Percentiles rank a stretch among this genome's conserved stretches.
Evolutionary conservation across 345 rosid genomes (phyloP).

Genomic region (Heritiera littoralis): DNA sequence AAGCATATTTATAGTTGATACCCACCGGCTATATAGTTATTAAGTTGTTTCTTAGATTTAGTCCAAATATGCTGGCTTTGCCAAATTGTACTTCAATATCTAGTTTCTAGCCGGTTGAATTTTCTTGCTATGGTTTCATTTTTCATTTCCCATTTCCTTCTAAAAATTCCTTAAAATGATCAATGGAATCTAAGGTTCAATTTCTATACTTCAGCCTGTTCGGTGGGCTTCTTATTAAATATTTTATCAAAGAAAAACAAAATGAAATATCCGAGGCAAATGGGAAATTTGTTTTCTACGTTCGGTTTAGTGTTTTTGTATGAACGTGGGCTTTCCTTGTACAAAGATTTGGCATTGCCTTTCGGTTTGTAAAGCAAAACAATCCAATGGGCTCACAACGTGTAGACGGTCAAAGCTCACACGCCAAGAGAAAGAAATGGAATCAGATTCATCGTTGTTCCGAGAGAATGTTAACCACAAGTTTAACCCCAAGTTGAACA

Average conservation of each 20-base stretch:
- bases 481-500: no score
- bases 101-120: neutral
- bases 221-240: neutral
- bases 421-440: neutral
- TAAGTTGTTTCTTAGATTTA: neutral
- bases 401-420: neutral
- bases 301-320: neutral
- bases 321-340: neutral
- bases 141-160: neutral
- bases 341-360: neutral
- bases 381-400: neutral
- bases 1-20: neutral
- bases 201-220: neutral
- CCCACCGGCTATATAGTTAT: neutral
- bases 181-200: neutral
- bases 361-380: no score
- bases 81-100: no score
- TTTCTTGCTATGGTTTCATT: neutral
- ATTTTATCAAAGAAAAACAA: neutral
- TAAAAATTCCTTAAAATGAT: neutral
- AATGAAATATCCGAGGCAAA: neutral
- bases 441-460: no score
- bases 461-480: no score
- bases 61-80: conserved; percentile 1
- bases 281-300: neutral